phyloP scores from a whole-genome alignment of 345 rosid species.

The Linum tenue region DNA sequence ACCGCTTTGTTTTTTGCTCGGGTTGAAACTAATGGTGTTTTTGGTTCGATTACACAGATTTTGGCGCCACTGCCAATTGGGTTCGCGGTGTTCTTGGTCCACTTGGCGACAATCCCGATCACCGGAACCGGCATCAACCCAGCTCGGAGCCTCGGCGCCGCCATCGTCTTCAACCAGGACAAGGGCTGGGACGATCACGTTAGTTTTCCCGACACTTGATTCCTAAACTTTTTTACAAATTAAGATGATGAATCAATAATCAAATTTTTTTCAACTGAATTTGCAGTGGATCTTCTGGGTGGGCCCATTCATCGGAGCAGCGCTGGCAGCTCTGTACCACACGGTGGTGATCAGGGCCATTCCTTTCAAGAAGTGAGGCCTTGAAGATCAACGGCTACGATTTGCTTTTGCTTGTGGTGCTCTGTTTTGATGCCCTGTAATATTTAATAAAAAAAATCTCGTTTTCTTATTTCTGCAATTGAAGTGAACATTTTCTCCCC shows the following conservation, averaged over 20 bases:
- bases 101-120: conserved; percentile 10
- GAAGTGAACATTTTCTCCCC: not conserved
- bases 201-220: not conserved
- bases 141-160: conserved; percentile 10
- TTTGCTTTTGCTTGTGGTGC: not conserved
- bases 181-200: conserved; percentile 9
- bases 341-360: conserved; percentile 5
- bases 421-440: not conserved
- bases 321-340: conserved; percentile 3
- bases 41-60: conserved; percentile 1
- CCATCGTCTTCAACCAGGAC: conserved; percentile 9
- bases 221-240: not conserved
- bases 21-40: not conserved
- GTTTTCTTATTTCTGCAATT: not conserved
- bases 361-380: conserved; percentile 4
- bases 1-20: not conserved
- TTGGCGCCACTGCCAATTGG: conserved; percentile 10
- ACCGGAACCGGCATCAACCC: conserved; percentile 12
- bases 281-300: conserved; percentile 8
- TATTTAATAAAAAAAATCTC: not conserved
- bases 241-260: too few relatives aligned
- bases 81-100: conserved; percentile 13
- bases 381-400: not conserved
- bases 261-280: too few relatives aligned
- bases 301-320: conserved; percentile 3